A percentile compares a stretch with the other conserved stretches of the same genome.
phyloP scores from a whole-genome alignment of 306 rosid species.

The Vicia faba region DNA sequence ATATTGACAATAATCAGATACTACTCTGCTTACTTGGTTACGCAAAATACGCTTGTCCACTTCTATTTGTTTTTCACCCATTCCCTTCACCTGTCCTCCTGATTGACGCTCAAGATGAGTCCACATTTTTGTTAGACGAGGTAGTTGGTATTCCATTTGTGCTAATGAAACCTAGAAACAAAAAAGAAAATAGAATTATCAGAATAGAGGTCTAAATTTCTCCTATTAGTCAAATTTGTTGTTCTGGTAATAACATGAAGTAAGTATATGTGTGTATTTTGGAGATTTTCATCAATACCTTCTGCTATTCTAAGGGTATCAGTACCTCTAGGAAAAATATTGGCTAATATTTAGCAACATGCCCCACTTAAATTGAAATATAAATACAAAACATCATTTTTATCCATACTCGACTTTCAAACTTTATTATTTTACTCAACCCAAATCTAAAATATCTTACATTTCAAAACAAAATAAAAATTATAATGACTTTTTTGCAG shows the following conservation, averaged over 20 bases:
- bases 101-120: slow-evolving; percentile 96
- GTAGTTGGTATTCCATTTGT: slow-evolving; percentile 98
- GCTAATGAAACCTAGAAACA: slow-evolving; percentile 84
- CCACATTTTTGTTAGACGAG: slow-evolving; percentile 98
- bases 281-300: slow-evolving; percentile 1
- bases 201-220: slow-evolving; percentile 27
- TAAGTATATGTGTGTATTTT: not conserved
- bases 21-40: slow-evolving; percentile 67
- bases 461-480: not conserved
- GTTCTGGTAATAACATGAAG: slow-evolving; percentile 29
- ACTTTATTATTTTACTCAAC: slow-evolving; percentile 12
- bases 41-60: slow-evolving; percentile 96
- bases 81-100: slow-evolving; percentile 98
- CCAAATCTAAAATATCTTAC: slow-evolving; percentile 16
- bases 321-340: slow-evolving; percentile 25
- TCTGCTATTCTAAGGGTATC: slow-evolving; percentile 13
- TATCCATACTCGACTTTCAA: not conserved
- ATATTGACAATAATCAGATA: slow-evolving; percentile 8
- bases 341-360: not conserved
- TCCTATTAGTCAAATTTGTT: slow-evolving; percentile 25
- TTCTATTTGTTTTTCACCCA: slow-evolving; percentile 99
- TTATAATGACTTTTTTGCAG: not conserved
- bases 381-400: slow-evolving; percentile 15
- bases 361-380: slow-evolving; percentile 17
- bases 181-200: slow-evolving; percentile 40